These are phyloP conservation scores for Rubroshorea leprosula DNA, from an alignment of 345 rosid genomes.

Conservation along the genomic window DNA sequence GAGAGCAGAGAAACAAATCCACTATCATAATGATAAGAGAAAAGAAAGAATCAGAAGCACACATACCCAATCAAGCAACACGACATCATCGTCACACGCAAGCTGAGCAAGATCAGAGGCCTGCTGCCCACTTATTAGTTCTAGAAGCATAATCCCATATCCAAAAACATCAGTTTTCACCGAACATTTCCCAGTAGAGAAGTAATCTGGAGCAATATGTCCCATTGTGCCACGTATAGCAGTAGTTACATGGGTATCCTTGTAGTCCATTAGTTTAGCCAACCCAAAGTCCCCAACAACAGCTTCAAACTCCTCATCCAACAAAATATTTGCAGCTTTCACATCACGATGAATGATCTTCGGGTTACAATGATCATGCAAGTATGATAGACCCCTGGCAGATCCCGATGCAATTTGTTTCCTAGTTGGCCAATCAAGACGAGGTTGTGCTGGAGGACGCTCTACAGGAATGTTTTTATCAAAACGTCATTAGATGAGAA, in stretches of 20 bases:
- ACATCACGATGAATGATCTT: constrained; percentile 98
- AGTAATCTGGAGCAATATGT: constrained; percentile 94
- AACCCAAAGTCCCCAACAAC: constrained; percentile 97
- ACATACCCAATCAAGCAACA: constrained; percentile 96
- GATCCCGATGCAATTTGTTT: constrained; percentile 88
- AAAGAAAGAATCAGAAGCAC: neutral
- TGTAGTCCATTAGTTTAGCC: constrained; percentile 97
- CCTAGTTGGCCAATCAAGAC: constrained; percentile 87
- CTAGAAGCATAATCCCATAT: constrained; percentile 93
- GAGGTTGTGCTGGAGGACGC: constrained; percentile 74
- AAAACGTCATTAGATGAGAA: neutral
- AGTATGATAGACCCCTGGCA: constrained; percentile 89
- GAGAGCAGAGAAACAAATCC: too few species aligned
- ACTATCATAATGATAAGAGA: too few species aligned
- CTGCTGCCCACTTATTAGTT: constrained; percentile 91
- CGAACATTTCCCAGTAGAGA: constrained; percentile 92
- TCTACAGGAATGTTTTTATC: constrained; percentile 4
- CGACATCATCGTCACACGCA: constrained; percentile 94
- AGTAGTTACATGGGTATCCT: constrained; percentile 96
- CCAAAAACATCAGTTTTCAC: constrained; percentile 98
- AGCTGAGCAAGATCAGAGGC: constrained; percentile 97
- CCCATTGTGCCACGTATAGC: constrained; percentile 98
- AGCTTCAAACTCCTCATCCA: constrained; percentile 96
- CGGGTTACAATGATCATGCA: constrained; percentile 97
- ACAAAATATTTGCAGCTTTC: constrained; percentile 91